Evolutionary conservation across 805 yeast genomes (phyloP), one percentile per base, ranked within the genome.

Genomic region (Yamadazyma sp.): DNA sequence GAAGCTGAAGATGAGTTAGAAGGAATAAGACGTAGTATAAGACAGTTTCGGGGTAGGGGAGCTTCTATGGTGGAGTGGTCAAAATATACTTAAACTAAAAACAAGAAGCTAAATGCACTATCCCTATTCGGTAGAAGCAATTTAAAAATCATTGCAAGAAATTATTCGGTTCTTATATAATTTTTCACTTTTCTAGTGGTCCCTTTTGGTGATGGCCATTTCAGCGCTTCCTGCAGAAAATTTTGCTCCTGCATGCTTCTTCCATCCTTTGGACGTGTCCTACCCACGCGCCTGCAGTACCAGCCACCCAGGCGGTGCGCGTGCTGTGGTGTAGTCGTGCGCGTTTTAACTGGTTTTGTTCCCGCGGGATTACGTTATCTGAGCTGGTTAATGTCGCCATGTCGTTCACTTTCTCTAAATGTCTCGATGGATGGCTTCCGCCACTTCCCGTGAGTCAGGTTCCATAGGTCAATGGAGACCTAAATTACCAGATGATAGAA

Each of bases 161-260:
- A 24, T 33, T 33, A 17, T n/a, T 33, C 28, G 11, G 29, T 15
- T 33, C 36, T 33, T 33, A 23, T 23, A 33, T 33, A 30, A 25
- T 33, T 33, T 33, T 33, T 33, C 29, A 33, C 36, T 24, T 25
- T 30, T 23, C 29, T 24, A 24, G 28, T 23, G 16, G 17, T 33
- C 35, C 35, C 13, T 23, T 32, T 32, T 23, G 36, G 29, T 24
- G 29, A 25, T 18, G 36, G 29, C 17, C 36, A 23, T 33, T 30
- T 30, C 33, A 30, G 25, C 33, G 21, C 25, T 30, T 30, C 33
- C 33, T 30, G 33, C 33, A 30, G 33, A 30, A n/a, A 15, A 8
- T n/a, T 16, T 2, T 12, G 17, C 25, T 30, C 28, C 28, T 25
- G 28, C n/a, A 25, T 13, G 16, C n/a, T 4, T 13, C 28, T 25